Conservation (phyloP, 306 rosid species). For the Parietaria judaica region DNA sequence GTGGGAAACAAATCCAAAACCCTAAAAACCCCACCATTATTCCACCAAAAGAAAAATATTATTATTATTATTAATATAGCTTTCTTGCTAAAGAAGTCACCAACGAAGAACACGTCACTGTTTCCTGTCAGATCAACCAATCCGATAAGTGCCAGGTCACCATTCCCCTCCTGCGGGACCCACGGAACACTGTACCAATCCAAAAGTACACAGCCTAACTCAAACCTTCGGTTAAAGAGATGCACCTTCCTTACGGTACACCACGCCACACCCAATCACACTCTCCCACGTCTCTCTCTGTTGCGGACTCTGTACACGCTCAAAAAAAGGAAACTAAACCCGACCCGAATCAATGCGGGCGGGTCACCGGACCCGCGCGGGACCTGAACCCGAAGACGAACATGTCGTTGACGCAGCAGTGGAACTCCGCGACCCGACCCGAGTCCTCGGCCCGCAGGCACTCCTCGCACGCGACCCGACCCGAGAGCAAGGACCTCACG, state of each 20-base stretch:
- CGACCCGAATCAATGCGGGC: slow-evolving; percentile 28
- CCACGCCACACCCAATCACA: slow-evolving; percentile 23
- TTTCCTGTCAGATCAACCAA: slow-evolving; percentile 6
- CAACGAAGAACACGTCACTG: neutral
- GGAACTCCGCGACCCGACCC: slow-evolving; percentile 42
- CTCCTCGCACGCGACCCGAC: slow-evolving; percentile 27
- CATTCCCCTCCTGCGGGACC: neutral
- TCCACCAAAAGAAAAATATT: neutral
- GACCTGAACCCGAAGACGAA: slow-evolving; percentile 53
- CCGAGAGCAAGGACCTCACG: slow-evolving; percentile 4
- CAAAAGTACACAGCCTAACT: neutral
- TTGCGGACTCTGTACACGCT: neutral
- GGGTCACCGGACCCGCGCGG: slow-evolving; percentile 65
- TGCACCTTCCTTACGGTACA: slow-evolving; percentile 28
- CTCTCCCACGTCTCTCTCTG: neutral
- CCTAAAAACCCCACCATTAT: neutral
- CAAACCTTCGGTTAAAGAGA: neutral
- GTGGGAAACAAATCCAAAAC: slow-evolving; percentile 9
- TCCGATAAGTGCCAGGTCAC: neutral
- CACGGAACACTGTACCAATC: neutral
- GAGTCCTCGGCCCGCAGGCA: slow-evolving; percentile 30
- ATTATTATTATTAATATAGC: neutral
- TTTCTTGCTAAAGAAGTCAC: slow-evolving; percentile 6
- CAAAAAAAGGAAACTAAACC: slow-evolving; percentile 7
- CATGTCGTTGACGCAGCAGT: slow-evolving; percentile 53